Conservation (phyloP, 176 grass and related monocot species). For the Triticum aestivum region DNA sequence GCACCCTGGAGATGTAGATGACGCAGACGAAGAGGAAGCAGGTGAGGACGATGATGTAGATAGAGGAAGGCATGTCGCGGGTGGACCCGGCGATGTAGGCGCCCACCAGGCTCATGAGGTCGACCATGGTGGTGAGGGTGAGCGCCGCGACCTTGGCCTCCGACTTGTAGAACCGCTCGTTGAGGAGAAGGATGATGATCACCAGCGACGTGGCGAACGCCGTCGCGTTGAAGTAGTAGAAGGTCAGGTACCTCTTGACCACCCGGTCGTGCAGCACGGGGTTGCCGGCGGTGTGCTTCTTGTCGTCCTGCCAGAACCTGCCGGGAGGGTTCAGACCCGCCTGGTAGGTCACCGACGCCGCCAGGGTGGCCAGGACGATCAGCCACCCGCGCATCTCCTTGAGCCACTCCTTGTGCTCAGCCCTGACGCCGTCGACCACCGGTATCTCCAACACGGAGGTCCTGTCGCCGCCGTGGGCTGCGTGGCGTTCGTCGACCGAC, state of each 20-base stretch:
- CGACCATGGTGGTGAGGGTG: too few relatives aligned
- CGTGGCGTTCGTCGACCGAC: not conserved
- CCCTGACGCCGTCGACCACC: not conserved
- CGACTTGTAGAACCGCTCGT: too few relatives aligned
- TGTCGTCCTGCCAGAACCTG: conserved; percentile 38
- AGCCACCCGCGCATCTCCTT: conserved; percentile 55
- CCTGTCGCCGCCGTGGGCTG: not conserved
- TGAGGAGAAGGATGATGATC: too few relatives aligned
- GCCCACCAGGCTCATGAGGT: too few relatives aligned
- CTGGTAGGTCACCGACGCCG: conserved; percentile 39
- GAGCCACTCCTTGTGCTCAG: conserved; percentile 23
- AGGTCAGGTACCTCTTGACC: not conserved
- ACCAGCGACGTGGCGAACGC: too few relatives aligned
- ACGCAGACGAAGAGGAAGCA: too few relatives aligned
- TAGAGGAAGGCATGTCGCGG: too few relatives aligned
- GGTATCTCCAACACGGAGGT: not conserved
- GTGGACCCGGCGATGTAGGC: too few relatives aligned
- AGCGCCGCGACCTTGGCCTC: too few relatives aligned
- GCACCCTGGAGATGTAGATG: not conserved
- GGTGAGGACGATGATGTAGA: too few relatives aligned
- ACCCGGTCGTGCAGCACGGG: not conserved
- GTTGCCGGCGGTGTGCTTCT: not conserved
- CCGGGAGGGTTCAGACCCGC: conserved; percentile 43
- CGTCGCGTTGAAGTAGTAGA: too few relatives aligned
- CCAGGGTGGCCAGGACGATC: conserved; percentile 39